Evolutionary conservation across 2,329 filamentous ascomycete genomes (phyloP), one percentile per base, ranked within the genome.

Genomic region (Hymenoscyphus repandus): DNA sequence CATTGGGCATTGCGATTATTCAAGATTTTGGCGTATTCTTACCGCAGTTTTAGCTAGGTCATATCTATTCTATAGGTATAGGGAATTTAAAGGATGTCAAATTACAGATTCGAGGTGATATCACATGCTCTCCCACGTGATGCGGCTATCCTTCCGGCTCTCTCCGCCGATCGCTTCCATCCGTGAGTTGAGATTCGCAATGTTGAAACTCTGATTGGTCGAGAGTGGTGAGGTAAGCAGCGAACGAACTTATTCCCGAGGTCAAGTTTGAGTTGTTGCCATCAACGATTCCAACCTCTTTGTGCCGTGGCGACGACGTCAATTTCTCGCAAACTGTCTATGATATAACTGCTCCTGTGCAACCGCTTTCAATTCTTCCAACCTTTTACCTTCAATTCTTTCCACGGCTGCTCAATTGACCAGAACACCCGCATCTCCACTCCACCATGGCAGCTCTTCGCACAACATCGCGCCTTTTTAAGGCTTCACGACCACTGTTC

Each of bases 391-490:
- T 13, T 33, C 40, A 13, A 42, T 34, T 13, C 22, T 18, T 30
- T 5, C 36, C 13, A 18, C 12, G n/a, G 20, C 41, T 18, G 20
- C 37, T 34, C 32, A 10, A 40, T 32, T 37, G 1, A 36, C 32
- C 48, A 17, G n/a, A 39, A n/a, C 34, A 22, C 31, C 17, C 37
- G 15, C 48, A 39, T 43, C 60, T 55, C 57, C 54, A 54, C 56
- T 57, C 53, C 52, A 54, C 44, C 44, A 64, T 64, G 62, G 56
- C 62, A 45, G 41, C 58, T 47, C 56, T 64, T 15, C 58, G 60
- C 41, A 53, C 49, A 18, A 57, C 56, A 34, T 51, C 58, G 27
- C 59, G 62, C 52, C 57, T 60, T 36, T 52, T 59, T 50, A 51
- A 58, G 49, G 56, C 57, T 18, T 22, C 53, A 15, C 48, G 57